phyloP scores from a whole-genome alignment of 805 yeast genomes.

The Kuraishia floccosa region DNA sequence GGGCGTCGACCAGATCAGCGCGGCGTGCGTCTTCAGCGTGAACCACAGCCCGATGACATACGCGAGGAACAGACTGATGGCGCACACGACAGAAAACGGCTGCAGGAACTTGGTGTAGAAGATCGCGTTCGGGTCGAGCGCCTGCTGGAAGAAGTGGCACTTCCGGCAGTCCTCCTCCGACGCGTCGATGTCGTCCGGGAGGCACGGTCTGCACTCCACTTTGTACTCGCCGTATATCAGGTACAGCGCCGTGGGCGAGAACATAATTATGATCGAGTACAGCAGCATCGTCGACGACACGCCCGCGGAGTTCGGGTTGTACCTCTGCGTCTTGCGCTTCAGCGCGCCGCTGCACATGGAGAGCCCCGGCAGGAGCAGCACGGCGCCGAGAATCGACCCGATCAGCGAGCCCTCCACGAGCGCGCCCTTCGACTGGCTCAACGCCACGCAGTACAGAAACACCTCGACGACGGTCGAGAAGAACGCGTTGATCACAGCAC shows the following conservation, averaged over 20 bases:
- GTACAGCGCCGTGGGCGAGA: constrained; percentile 84
- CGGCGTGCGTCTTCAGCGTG: constrained; percentile 92
- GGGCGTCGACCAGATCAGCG: constrained; percentile 84
- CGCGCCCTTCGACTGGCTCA: constrained; percentile 73
- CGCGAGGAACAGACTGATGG: constrained; percentile 68
- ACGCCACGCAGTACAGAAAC: constrained; percentile 83
- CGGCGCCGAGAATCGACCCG: constrained; percentile 91
- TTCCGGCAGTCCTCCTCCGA: constrained; percentile 39
- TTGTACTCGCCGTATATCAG: constrained; percentile 86
- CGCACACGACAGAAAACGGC: constrained; percentile 79
- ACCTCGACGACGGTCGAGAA: constrained; percentile 95
- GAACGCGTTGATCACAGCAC: constrained; percentile 96
- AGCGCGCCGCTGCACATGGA: constrained; percentile 98
- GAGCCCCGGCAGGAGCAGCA: constrained; percentile 79
- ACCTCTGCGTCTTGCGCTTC: constrained; percentile 84
- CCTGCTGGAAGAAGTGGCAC: constrained; percentile 73
- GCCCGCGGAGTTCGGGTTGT: constrained; percentile 94
- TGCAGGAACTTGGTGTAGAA: constrained; percentile 58
- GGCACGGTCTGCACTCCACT: constrained; percentile 56
- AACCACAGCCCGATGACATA: constrained; percentile 86
- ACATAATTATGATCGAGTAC: constrained; percentile 82
- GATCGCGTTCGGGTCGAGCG: constrained; percentile 55
- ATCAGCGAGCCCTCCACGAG: constrained; percentile 94
- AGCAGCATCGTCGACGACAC: constrained; percentile 93
- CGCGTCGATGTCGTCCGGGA: constrained; percentile 4